Base-by-base conservation (phyloP, 164 flowering plant genomes). In the Macadamia tetraphylla region DNA sequence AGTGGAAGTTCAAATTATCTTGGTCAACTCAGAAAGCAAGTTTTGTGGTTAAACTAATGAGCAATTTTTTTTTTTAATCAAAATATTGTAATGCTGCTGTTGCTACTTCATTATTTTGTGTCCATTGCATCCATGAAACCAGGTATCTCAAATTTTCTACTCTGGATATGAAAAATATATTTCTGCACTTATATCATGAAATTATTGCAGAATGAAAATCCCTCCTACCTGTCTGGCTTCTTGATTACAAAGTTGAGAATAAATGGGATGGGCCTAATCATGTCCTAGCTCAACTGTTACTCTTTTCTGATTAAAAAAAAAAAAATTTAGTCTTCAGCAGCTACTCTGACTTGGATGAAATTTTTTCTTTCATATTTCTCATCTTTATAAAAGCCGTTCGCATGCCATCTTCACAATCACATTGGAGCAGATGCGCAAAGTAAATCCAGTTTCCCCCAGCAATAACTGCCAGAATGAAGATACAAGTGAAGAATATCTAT, bases 391-490 rank as follows among this genome's bases (percentile, higher is more conserved):
- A 73, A 92, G 98, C 78, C 98, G 98, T 53, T 95, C 98, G 11
- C 97, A 92, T 88, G 99, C 98, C 71, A 95, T 95, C 77, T 95
- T 95, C 91, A 95, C 99, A 73, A 92, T 95, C 76, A 88, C 98
- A 67, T 70, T 95, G 73, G 96, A 92, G 84, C 98, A 95, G 76
- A 95, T 88, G 87, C 88, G 82, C 1, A 88, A 83, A 77, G 65
- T 80, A 60, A 81, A 70, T 73, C 70, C 85, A 49, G 65, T 66
- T 66, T 44, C 58, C 66, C 66, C 84, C 65, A 83, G 67, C 31
- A 82, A 84, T 62, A 72, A 76, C 75, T 73, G 72, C 80, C 66
- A 63, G 49, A 80, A 68, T 79, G 96, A 83, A 57, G 78, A 78
- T 58, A 81, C 84, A 82, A 79, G 67, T 69, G 99, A 89, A 59